Evolutionary conservation across 2,329 filamentous ascomycete genomes (phyloP), one percentile per base, ranked within the genome.

Genomic region (Westerdykella sp.): DNA sequence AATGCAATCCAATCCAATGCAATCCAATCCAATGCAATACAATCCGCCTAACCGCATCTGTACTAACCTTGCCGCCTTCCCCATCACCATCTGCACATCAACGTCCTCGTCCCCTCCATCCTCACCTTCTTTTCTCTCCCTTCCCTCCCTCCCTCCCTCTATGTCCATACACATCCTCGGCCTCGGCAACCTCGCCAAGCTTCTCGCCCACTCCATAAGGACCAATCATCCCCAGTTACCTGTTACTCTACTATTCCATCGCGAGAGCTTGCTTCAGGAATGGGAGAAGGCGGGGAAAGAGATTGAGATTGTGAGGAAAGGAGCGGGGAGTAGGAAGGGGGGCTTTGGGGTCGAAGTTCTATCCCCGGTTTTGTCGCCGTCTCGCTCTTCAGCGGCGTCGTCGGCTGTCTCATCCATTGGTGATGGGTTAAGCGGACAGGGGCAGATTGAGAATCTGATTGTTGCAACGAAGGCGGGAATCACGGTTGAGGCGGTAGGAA

Each of bases 231-330:
- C 76, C 7, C 73, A 75, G 1, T 84, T 86, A 2, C 84, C 84
- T 0, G 75, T 95, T 31, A 89, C 86, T 0, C 74, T 95, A 5
- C 75, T 94, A 13, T 73, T 93, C 21, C 85, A 88, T 59, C 74
- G 72, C 21, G 61, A 62, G 14, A 55, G 57, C 6, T 44, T 71
- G 11, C 46, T 72, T 31, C 53, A 62, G 15, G 55, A 61, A 12
- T 80, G 76, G 75, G 54, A 67, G n/a, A 47, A 67, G 0, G 37
- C 43, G n/a, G 41, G 44, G 4, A 63, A 64, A 41, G 61, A 65
- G 12, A 63, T 78, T 22, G 67, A 63, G 34, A 57, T 75, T 6
- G 59, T 72, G 1, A 66, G 66, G n/a, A 58, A 72, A 43, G 62
- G 56, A 9, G 48, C 66, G 1, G 58, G 67, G 13, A 57, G 61